Evolutionary conservation across 495 filamentous ascomycete species (phyloP).

Genomic region (Aspergillus homomorphus): DNA sequence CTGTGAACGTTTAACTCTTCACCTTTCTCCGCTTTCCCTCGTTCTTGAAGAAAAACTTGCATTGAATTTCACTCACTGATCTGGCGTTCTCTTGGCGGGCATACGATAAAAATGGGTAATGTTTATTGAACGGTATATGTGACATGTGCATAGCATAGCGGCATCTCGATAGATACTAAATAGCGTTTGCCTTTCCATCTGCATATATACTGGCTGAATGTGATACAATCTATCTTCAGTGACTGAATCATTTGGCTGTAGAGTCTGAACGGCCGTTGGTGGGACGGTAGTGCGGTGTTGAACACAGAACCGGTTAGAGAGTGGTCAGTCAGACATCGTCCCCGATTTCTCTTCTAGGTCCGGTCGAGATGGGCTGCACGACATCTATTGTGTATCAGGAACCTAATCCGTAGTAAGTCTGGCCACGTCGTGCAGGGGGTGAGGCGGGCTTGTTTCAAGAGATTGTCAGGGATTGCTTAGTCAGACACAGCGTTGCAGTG

Average conservation of each 20-base stretch:
- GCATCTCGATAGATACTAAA: background rate
- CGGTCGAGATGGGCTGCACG: background rate
- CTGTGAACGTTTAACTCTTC: background rate
- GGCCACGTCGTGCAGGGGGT: too few relatives aligned
- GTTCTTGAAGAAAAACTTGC: background rate
- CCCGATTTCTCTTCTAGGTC: background rate
- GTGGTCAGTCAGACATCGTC: background rate
- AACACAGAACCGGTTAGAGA: background rate
- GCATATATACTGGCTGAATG: background rate
- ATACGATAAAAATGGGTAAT: constrained; percentile 4
- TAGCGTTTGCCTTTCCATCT: background rate
- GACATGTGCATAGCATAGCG: constrained; percentile 2
- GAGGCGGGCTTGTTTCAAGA: too few relatives aligned
- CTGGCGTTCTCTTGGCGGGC: background rate
- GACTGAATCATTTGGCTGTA: background rate
- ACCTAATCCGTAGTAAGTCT: too few relatives aligned
- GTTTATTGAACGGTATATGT: constrained; percentile 3
- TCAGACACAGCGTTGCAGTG: too few relatives aligned
- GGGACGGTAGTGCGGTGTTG: background rate
- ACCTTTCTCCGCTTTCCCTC: background rate
- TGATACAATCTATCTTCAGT: too few relatives aligned
- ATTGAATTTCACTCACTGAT: background rate
- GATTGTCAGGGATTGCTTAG: too few relatives aligned
- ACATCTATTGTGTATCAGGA: too few relatives aligned
- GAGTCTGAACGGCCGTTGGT: background rate